Evolutionary conservation across 1,284 basidiomycete species (phyloP).

Genomic region (Salmacisia buchloeana): DNA sequence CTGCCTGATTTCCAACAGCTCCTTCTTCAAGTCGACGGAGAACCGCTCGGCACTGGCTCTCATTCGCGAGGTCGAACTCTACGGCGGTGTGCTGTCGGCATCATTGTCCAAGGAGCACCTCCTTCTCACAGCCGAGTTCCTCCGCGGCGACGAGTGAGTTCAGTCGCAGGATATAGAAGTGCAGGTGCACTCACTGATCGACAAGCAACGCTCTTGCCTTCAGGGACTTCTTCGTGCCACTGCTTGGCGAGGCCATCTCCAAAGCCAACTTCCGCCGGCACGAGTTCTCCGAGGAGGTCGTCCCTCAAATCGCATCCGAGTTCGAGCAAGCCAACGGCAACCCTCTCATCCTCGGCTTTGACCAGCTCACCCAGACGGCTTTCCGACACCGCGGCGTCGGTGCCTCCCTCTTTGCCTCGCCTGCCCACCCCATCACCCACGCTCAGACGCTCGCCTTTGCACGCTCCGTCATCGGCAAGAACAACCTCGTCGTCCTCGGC

Average conservation of each 20-base stretch:
- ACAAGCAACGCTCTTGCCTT: background rate
- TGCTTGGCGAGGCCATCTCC: constrained; percentile 44
- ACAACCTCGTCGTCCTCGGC: constrained; percentile 47
- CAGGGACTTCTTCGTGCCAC: constrained; percentile 44
- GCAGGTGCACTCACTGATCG: background rate
- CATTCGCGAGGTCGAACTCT: constrained; percentile 85
- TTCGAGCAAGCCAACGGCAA: constrained; percentile 32
- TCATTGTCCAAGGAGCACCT: constrained; percentile 84
- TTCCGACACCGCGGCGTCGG: constrained; percentile 46
- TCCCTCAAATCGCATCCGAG: constrained; percentile 41
- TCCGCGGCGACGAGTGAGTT: constrained; percentile 91
- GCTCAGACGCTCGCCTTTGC: constrained; percentile 31
- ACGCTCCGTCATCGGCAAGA: constrained; percentile 36
- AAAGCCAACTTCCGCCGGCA: constrained; percentile 38
- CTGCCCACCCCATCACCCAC: constrained; percentile 37
- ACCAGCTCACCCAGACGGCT: constrained; percentile 43
- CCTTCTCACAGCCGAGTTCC: constrained; percentile 85
- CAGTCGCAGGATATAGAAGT: no score
- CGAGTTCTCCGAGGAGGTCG: constrained; percentile 48
- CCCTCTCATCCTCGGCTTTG: constrained; percentile 38
- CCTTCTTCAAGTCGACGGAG: constrained; percentile 47
- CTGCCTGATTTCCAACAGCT: constrained; percentile 9
- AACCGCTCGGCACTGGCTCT: constrained; percentile 79
- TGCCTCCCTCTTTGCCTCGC: constrained; percentile 44
- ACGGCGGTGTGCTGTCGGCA: constrained; percentile 85